Evolutionary conservation across 75 land plant species (phyloP), one percentile per base, ranked within the genome.

Genomic region (Cupressus sempervirens): DNA sequence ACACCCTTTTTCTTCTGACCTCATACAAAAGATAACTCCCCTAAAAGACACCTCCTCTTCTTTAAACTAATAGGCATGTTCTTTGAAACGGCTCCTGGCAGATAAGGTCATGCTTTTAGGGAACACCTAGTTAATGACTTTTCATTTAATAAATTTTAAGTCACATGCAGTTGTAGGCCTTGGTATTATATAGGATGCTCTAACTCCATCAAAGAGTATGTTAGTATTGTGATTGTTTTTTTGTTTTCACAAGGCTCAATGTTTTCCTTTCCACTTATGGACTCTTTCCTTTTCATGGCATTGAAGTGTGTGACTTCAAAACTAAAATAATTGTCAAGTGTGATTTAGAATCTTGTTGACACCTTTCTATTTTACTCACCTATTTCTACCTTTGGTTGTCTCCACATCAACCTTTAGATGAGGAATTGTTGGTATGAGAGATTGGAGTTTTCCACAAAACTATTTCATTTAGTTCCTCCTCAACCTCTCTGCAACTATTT

Each of bases 71-170:
- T n/a, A n/a, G n/a, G n/a, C n/a, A n/a, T n/a, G n/a, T n/a, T n/a
- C n/a, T n/a, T n/a, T n/a, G n/a, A n/a, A n/a, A n/a, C n/a, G n/a
- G n/a, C n/a, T n/a, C n/a, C n/a, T 79, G 81, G 81, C 81, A 79
- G 81, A 79, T 79, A 79, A 79, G 81, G 81, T 50, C 45, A 32
- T 79, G 81, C 48, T 79, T n/a, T 45, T 50, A 79, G 81, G 81
- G 81, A 79, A 79, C 81, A 79, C 50, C 30, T 50, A 79, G 40
- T n/a, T 38, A 40, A 76, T 76, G 38, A 36, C 79, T 23, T 7
- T 40, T 79, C 13, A 79, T 79, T 41, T 79, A 79, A 79, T 79
- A 79, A 79, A 50, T 9, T 2, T 79, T 2, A 45, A 79, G 81
- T 79, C 81, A 79, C 81, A 79, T 79, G 74, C 74, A 30, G 26